Evolutionary conservation across 352 stramenopile genomes (phyloP), one percentile per base, ranked within the genome.

Genomic region (Pythium vanterpoolii): DNA sequence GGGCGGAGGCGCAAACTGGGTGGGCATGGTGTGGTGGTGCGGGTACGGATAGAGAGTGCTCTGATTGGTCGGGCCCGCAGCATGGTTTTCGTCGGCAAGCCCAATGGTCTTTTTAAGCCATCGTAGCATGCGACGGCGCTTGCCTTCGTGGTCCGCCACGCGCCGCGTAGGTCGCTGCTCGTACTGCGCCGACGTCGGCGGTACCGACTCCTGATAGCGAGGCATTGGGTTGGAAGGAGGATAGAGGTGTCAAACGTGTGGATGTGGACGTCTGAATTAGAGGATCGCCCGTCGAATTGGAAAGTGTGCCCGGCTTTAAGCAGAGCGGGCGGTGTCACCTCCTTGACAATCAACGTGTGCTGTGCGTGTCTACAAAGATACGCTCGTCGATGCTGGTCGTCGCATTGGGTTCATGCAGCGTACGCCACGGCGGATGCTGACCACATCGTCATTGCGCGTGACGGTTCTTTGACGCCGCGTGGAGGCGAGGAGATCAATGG

Each of bases 51-150:
- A 18, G 0, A 34, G 46, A 16, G 27, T 53, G 46, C 6, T 51
- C 13, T 23, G 42, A 36, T 21, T 62, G n/a, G 24, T 70, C 57
- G 13, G 61, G 46, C 39, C 57, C 21, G 1, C n/a, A n/a, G n/a
- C n/a, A n/a, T n/a, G n/a, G n/a, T n/a, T n/a, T n/a, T 52, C 44
- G 0, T 38, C 10, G 24, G 33, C 39, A 30, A 76, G 56, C 26
- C 72, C 71, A 42, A 87, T 76, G 33, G 72, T 72, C 42, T 68
- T 70, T 36, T 80, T 83, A 65, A 87, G 76, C 77, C 77, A 87
- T 33, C 76, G 76, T 59, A 87, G 73, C 66, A 87, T 75, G 23
- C 69, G 69, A 14, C 77, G 75, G 10, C 77, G 77, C 65, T 77
- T 87, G 54, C 68, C 76, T 40, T 85, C 77, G 47, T 85, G 69